These are phyloP conservation scores for Mycena latifolia DNA, from an alignment of 768 basidiomycete species.

Conservation along the genomic window DNA sequence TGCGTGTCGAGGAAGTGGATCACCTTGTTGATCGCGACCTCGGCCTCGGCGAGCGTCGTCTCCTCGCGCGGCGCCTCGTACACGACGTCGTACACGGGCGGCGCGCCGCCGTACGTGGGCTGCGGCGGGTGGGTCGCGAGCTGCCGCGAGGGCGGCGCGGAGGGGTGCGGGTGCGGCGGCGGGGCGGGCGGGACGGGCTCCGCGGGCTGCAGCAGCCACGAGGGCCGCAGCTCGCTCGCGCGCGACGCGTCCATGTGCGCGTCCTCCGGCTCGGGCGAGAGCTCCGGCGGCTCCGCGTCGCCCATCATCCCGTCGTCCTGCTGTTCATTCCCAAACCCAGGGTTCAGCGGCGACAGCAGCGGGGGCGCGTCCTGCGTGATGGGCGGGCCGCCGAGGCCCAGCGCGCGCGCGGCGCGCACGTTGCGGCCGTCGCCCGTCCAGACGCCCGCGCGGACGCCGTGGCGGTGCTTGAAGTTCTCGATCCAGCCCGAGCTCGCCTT, in stretches of 20 bases:
- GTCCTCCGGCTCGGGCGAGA: conserved; percentile 20
- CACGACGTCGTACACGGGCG: conserved; percentile 20
- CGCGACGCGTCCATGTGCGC: conserved; percentile 11
- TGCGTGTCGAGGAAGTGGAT: conserved; percentile 62
- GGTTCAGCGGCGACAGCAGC: conserved; percentile 22
- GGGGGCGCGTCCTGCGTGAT: conserved; percentile 6
- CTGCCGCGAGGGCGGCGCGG: conserved; percentile 29
- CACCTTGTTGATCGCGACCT: conserved; percentile 66
- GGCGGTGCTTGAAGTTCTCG: conserved; percentile 90
- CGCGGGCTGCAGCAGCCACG: conserved; percentile 23
- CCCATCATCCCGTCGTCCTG: not conserved
- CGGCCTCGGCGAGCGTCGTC: conserved; percentile 62
- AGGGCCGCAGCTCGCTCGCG: conserved; percentile 21
- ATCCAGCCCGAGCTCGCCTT: conserved; percentile 95
- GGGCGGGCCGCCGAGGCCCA: conserved; percentile 28
- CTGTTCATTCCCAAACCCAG: conserved; percentile 9
- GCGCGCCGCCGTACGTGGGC: not conserved
- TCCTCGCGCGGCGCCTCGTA: conserved; percentile 35
- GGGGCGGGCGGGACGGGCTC: conserved; percentile 15
- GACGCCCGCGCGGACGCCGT: conserved; percentile 77
- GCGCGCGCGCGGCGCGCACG: conserved; percentile 41
- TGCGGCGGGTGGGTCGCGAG: conserved; percentile 12
- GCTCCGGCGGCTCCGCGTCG: conserved; percentile 4
- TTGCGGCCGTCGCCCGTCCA: conserved; percentile 60
- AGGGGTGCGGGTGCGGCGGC: conserved; percentile 24